These are phyloP conservation scores for Penicillium lagena DNA, from an alignment of 495 filamentous ascomycete genomes.

Conservation along the genomic window DNA sequence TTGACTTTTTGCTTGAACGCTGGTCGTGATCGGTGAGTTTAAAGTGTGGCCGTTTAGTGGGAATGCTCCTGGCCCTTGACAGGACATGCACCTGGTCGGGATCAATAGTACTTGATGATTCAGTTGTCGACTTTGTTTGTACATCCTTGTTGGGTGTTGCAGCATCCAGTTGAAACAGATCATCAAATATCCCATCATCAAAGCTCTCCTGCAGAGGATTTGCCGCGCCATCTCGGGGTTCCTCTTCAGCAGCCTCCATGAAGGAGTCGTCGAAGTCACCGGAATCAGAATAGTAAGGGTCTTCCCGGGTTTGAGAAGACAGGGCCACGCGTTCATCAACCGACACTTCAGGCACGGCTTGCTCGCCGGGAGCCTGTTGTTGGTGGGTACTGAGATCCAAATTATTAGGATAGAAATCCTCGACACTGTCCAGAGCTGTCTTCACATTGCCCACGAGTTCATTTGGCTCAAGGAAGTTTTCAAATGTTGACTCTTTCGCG, in stretches of 20 bases:
- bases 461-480: constrained; percentile 50
- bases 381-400: constrained; percentile 9
- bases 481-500: constrained; percentile 47
- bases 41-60: no score
- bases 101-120: not conserved
- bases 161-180: constrained; percentile 4
- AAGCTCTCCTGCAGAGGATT: constrained; percentile 14
- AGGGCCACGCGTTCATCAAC: constrained; percentile 45
- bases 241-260: not conserved
- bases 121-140: not conserved
- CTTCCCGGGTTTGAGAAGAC: constrained; percentile 25
- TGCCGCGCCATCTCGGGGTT: not conserved
- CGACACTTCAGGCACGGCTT: constrained; percentile 20
- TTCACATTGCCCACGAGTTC: constrained; percentile 54
- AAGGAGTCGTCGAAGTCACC: not conserved
- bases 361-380: constrained; percentile 1
- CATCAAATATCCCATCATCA: constrained; percentile 21
- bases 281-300: not conserved
- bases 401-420: constrained; percentile 66
- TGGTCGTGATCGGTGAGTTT: not conserved
- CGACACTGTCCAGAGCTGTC: constrained; percentile 74
- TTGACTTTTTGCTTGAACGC: not conserved
- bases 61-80: no score
- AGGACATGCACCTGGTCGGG: no score
- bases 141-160: constrained; percentile 1